phyloP scores from a whole-genome alignment of 257 asterid genomes.

The Rhazya stricta region DNA sequence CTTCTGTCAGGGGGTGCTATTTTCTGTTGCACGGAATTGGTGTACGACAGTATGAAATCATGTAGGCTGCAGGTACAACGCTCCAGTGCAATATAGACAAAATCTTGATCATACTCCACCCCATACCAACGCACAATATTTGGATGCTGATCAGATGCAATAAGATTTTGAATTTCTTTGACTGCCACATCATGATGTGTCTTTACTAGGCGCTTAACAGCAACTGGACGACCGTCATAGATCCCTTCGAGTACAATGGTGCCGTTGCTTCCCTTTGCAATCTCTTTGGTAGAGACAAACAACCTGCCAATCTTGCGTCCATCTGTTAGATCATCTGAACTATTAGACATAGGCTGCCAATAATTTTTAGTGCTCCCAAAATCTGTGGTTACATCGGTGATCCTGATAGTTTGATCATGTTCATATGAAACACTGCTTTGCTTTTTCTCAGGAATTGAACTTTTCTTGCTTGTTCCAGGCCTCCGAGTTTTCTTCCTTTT shows the following conservation, averaged over 20 bases:
- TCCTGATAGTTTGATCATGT: conserved; percentile 13
- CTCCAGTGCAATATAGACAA: conserved; percentile 71
- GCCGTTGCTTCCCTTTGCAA: conserved; percentile 91
- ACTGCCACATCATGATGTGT: conserved; percentile 80
- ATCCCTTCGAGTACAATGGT: conserved; percentile 80
- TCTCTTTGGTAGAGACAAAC: conserved; percentile 52
- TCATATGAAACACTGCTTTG: conserved; percentile 19
- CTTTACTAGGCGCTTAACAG: conserved; percentile 82
- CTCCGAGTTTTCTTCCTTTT: conserved; percentile 66
- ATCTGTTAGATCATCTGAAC: conserved; percentile 18
- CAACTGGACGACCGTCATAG: conserved; percentile 83
- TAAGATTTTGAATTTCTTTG: conserved; percentile 85
- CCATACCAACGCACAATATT: conserved; percentile 88
- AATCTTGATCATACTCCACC: conserved; percentile 82
- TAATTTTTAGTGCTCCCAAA: conserved; percentile 14
- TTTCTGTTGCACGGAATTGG: conserved; percentile 27
- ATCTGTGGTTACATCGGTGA: conserved; percentile 21
- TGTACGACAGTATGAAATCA: conserved; percentile 45
- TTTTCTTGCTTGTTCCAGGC: conserved; percentile 36
- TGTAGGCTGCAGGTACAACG: conserved; percentile 71
- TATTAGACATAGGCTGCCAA: conserved; percentile 24
- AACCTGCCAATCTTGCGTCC: conserved; percentile 74
- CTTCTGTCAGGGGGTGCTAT: conserved; percentile 18
- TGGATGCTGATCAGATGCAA: conserved; percentile 87
- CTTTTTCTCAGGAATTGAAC: conserved; percentile 22